phyloP scores from a whole-genome alignment of 163 green algal genomes.

The Scenedesmus sp. region DNA sequence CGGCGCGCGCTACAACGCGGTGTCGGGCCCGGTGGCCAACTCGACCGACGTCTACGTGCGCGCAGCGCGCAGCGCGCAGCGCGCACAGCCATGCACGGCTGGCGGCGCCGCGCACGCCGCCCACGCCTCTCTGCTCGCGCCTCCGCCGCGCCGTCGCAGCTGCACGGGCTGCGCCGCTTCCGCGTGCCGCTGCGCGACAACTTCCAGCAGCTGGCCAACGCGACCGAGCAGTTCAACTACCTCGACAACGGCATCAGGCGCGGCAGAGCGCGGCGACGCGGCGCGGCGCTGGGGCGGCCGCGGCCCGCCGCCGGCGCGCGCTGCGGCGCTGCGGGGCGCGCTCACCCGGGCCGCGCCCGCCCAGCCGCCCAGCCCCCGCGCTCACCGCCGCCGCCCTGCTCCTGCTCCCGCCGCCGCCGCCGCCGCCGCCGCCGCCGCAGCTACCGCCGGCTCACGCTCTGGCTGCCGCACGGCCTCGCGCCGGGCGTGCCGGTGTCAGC shows the following conservation, averaged over 20 bases:
- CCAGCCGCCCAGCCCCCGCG: no score
- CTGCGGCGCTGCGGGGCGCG: no score
- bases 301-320: no score
- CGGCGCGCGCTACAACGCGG: conserved; percentile 35
- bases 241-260: conserved; percentile 13
- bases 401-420: neutral
- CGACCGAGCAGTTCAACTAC: neutral
- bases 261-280: neutral
- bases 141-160: no score
- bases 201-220: conserved; percentile 18
- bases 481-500: neutral
- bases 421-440: neutral
- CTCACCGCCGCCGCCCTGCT: no score
- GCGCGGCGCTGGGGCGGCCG: no score
- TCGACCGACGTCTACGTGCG: conserved; percentile 22
- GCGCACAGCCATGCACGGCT: no score
- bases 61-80: no score
- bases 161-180: conserved; percentile 44
- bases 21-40: conserved; percentile 27
- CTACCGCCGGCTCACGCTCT: conserved; percentile 34
- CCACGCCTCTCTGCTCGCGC: no score
- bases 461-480: conserved; percentile 35
- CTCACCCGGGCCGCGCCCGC: no score
- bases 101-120: no score
- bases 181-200: conserved; percentile 32